Evolutionary conservation across 768 basidiomycete genomes (phyloP), one percentile per base, ranked within the genome.

Genomic region (Panaeolus cyanescens): DNA sequence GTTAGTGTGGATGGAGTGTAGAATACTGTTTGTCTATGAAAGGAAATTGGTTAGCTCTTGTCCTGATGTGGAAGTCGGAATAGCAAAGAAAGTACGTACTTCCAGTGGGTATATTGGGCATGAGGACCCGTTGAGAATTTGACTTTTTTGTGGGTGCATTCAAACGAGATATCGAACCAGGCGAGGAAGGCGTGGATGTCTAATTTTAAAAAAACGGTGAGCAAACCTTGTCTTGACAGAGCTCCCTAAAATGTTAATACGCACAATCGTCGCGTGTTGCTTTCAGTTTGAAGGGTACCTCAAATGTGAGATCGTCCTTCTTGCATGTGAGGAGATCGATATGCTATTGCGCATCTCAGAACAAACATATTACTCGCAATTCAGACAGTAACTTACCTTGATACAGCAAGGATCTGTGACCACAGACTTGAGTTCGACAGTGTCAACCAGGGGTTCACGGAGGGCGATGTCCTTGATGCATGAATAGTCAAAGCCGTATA

Each of bases 401-500:
- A 99, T 83, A 74, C 87, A 76, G 70, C 84, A 96, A 37, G 97
- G 96, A 74, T 96, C 89, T 2, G 95, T 95, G 39, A 95, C 95
- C 59, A 99, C 96, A 2, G 95, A 80, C 76, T 96, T 96, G 67
- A 99, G 79, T 66, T 99, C 97, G 61, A 99, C 97, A n/a, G 95
- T 97, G 77, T 99, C 97, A 32, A 99, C 97, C 50, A 99, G 82
- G 42, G 97, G 97, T 73, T 99, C 97, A 31, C 92, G 85, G 59
- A 99, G 79, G 2, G 97, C 97, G 67, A 99, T 97, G 73, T 97
- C 95, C 78, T 99, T 98, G 83, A 99, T 99, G 74, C 97, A 98
- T 37, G 95, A 97, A 77, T 93, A 99, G 77, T 99, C 96, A 76
- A 99, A 99, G 25, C 97, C 97, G 75, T 99, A 99, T 20, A 99